These are phyloP conservation scores for Stellera chamaejasme DNA, from an alignment of 345 rosid species.

Conservation along the genomic window DNA sequence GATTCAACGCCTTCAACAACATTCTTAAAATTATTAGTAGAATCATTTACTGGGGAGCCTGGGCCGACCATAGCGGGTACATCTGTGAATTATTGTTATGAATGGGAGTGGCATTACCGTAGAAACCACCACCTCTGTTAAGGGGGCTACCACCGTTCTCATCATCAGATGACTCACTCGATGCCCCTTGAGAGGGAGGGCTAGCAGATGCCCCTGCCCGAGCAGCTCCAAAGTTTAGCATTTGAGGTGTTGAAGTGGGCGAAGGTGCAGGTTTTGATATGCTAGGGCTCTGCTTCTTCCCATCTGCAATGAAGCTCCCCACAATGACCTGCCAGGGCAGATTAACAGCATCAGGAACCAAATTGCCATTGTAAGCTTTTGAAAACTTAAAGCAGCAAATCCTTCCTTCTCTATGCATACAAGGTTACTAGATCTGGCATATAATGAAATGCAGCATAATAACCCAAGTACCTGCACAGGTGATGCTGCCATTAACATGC, in stretches of 20 bases:
- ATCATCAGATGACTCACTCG: slow-evolving; percentile 66
- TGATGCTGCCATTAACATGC: slow-evolving; percentile 67
- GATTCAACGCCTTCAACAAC: neutral
- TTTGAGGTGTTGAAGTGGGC: slow-evolving; percentile 35
- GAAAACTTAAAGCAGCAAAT: neutral
- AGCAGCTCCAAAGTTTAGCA: slow-evolving; percentile 45
- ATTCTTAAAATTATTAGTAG: slow-evolving; percentile 3
- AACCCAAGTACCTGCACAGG: slow-evolving; percentile 59
- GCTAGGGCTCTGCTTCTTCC: slow-evolving; percentile 40
- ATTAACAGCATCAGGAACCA: slow-evolving; percentile 6
- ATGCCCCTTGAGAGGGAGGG: slow-evolving; percentile 59
- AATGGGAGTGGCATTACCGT: slow-evolving; percentile 29
- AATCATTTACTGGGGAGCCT: slow-evolving; percentile 37
- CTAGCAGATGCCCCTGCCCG: slow-evolving; percentile 34
- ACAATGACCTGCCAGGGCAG: slow-evolving; percentile 53
- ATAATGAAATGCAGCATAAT: neutral
- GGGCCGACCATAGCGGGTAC: slow-evolving; percentile 59
- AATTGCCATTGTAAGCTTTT: neutral
- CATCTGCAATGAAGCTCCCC: slow-evolving; percentile 75
- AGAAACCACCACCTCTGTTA: slow-evolving; percentile 30
- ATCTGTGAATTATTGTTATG: slow-evolving; percentile 47
- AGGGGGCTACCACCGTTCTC: slow-evolving; percentile 56
- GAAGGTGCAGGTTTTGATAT: slow-evolving; percentile 45
- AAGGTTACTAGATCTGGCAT: neutral
- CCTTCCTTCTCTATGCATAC: neutral